A percentile compares a stretch with the other conserved stretches of the same genome.
Conservation (phyloP, 331 rosid species). For the Prunus yedoensis region DNA sequence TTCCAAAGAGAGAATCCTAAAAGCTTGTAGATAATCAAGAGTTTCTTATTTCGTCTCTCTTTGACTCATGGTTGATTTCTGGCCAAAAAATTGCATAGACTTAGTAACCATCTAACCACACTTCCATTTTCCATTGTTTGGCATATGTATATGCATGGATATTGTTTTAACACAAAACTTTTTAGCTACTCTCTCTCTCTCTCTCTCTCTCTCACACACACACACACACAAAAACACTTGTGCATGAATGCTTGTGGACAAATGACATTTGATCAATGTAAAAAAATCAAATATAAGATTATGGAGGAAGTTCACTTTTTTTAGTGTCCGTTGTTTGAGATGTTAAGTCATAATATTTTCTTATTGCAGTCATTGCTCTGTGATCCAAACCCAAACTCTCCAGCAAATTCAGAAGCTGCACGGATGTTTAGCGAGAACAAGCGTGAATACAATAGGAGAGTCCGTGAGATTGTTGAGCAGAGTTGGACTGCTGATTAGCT, state of each 20-base stretch:
- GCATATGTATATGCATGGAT: neutral
- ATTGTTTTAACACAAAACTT: neutral
- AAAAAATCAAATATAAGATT: neutral
- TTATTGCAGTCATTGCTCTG: slow-evolving; percentile 85
- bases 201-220: neutral
- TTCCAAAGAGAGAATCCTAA: neutral
- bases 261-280: neutral
- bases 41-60: neutral
- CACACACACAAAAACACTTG: no score
- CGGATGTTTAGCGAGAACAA: slow-evolving; percentile 92
- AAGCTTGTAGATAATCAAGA: neutral
- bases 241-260: neutral
- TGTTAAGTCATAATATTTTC: slow-evolving; percentile 3
- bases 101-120: neutral
- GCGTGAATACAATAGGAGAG: slow-evolving; percentile 91
- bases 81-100: neutral
- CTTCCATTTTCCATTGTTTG: neutral
- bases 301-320: neutral
- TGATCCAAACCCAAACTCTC: slow-evolving; percentile 96
- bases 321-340: neutral
- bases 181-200: neutral
- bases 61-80: neutral
- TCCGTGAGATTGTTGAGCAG: slow-evolving; percentile 95
- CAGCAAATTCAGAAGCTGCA: slow-evolving; percentile 98
- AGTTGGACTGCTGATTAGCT: slow-evolving; percentile 97